Evolutionary conservation across 2,329 filamentous ascomycete species (phyloP), one percentile per base, ranked within the genome.

Genomic region (Fusarium sp.): DNA sequence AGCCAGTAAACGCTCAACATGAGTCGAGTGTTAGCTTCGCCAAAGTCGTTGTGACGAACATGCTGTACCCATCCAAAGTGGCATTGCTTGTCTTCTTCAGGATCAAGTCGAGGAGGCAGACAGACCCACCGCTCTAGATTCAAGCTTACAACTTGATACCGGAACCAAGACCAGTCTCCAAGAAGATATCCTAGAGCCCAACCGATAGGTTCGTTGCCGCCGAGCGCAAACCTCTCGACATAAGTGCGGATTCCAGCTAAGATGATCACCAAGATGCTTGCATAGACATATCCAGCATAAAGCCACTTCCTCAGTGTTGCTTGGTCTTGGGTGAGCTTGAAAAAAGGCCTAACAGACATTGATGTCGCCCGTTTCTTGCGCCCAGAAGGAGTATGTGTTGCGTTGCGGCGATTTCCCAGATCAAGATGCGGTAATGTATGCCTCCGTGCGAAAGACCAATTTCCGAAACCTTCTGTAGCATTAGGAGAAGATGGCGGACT

Each of bases 141-240:
- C 62, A 87, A 84, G 62, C 85, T 86, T 17, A 93, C 83, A 10
- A 95, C 86, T 76, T 91, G 85, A 76, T 91, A 89, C 24, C 94
- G 86, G 70, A 97, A 88, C 74, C 83, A 84, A 0, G 87, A 84
- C 13, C 94, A 76, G 71, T 97, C 92, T 14, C 95, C 94, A 64
- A 98, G 87, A 4, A 97, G 81, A 77, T 99, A 99, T 3, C 93
- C 91, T 13, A 97, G 79, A 0, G 93, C 94, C 96, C 96, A 99
- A 4, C 95, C 93, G 44, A 99, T 87, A 0, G 96, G 94, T 72
- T 99, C 96, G 51, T 89, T 82, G 17, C 88, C 89, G 33, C 85
- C 75, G 2, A 99, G 83, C 15, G 93, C 94, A 65, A 86, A 83
- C 43, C 81, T 79, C 39, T 85, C 80, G 49, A 98, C 88, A 70